A percentile compares a stretch with the other conserved stretches of the same genome.
phyloP scores from a whole-genome alignment of 2,329 filamentous ascomycete species.

The Hypoxylon sp. region DNA sequence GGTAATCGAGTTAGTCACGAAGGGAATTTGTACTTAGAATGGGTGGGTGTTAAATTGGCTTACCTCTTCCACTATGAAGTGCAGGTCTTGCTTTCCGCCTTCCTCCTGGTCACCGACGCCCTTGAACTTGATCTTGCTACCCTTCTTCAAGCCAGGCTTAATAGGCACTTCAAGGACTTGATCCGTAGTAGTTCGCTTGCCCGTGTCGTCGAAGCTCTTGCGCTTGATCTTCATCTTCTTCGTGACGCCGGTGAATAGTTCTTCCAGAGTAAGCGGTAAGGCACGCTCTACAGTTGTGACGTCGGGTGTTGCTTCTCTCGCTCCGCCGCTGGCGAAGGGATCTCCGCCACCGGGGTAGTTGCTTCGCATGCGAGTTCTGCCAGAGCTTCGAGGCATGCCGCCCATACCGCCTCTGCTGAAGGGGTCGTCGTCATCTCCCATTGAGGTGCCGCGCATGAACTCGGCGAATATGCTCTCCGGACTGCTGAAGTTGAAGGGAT shows the following conservation, averaged over 20 bases:
- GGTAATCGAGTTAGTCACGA: conserved; percentile 55
- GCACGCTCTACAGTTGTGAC: conserved; percentile 91
- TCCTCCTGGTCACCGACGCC: conserved; percentile 98
- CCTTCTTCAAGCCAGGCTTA: conserved; percentile 94
- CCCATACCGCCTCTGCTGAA: conserved; percentile 64
- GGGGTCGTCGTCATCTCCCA: conserved; percentile 55
- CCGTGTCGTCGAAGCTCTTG: conserved; percentile 89
- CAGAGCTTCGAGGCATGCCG: conserved; percentile 56
- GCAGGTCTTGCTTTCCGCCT: conserved; percentile 92
- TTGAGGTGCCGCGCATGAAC: conserved; percentile 73
- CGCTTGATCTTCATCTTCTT: conserved; percentile 99
- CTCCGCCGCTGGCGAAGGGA: conserved; percentile 40
- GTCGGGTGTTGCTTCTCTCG: conserved; percentile 75
- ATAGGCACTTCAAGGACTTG: conserved; percentile 94
- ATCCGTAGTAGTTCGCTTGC: conserved; percentile 88
- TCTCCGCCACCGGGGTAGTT: conserved; percentile 54
- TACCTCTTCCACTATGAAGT: conserved; percentile 95
- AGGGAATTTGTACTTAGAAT: background rate
- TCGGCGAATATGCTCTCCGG: conserved; percentile 87
- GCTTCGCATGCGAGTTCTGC: conserved; percentile 55
- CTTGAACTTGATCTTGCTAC: conserved; percentile 97
- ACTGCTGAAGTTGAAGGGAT: conserved; percentile 80
- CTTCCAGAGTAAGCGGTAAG: conserved; percentile 84
- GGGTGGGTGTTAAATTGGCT: conserved; percentile 53
- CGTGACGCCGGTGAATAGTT: conserved; percentile 84